Conservation (phyloP, 495 filamentous ascomycete species). For the Jackrogersella multiformis region DNA sequence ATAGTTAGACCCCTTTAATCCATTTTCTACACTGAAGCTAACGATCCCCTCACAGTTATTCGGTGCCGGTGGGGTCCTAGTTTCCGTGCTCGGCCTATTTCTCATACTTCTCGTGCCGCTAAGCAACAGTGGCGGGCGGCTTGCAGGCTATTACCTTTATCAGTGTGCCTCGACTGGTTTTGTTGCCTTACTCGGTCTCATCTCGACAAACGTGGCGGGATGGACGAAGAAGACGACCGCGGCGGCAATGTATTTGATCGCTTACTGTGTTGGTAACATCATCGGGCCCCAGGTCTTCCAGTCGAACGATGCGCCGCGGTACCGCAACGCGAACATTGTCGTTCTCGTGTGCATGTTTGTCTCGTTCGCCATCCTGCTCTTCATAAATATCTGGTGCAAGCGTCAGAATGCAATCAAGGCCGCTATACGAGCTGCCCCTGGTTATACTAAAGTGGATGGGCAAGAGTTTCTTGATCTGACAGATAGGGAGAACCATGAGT, state of each 20-base stretch:
- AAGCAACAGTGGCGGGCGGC: slow-evolving; percentile 64
- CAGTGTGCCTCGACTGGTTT: slow-evolving; percentile 67
- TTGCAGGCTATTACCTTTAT: slow-evolving; percentile 72
- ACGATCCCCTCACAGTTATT: slow-evolving; percentile 36
- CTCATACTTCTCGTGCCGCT: slow-evolving; percentile 73
- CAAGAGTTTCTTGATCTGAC: slow-evolving; percentile 73
- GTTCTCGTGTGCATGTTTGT: slow-evolving; percentile 71
- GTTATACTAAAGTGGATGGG: slow-evolving; percentile 72
- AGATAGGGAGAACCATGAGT: slow-evolving; percentile 73
- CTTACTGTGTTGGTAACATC: slow-evolving; percentile 68
- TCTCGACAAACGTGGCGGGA: slow-evolving; percentile 72
- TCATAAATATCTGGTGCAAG: slow-evolving; percentile 70
- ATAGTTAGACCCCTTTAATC: slow-evolving; percentile 44
- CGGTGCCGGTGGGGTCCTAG: slow-evolving; percentile 50
- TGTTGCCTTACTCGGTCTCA: slow-evolving; percentile 66
- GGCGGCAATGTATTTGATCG: slow-evolving; percentile 74
- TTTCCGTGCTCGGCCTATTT: slow-evolving; percentile 65
- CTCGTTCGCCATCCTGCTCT: slow-evolving; percentile 63
- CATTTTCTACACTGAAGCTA: slow-evolving; percentile 11
- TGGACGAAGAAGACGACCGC: slow-evolving; percentile 82
- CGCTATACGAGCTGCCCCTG: slow-evolving; percentile 59
- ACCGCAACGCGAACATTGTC: slow-evolving; percentile 73
- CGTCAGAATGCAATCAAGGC: slow-evolving; percentile 70
- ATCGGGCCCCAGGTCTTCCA: slow-evolving; percentile 52
- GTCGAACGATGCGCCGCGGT: slow-evolving; percentile 62